Evolutionary conservation across 352 stramenopile genomes (phyloP).

Genomic region (Phytopythium helicoides): DNA sequence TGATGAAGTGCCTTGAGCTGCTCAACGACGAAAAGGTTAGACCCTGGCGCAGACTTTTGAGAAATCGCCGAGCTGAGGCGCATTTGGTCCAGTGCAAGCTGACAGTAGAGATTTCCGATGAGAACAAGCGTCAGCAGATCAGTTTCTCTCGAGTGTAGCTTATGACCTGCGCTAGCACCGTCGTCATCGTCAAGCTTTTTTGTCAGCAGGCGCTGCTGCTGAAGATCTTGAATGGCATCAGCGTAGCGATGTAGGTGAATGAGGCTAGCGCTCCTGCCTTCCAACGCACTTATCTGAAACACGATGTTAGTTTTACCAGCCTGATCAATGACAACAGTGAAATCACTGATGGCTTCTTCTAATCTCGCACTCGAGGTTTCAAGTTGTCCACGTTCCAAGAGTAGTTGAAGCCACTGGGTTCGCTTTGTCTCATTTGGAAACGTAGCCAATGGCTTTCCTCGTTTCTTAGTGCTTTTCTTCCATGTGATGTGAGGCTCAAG

Average conservation of each 20-base stretch:
- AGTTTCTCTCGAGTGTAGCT: conserved; percentile 10
- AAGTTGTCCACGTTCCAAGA: conserved; percentile 35
- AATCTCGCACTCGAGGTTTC: conserved; percentile 37
- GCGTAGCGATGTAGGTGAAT: conserved; percentile 34
- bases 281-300: conserved; percentile 22
- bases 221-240: conserved; percentile 49
- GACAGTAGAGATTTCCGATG: conserved; percentile 60
- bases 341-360: conserved; percentile 37
- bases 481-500: conserved; percentile 34
- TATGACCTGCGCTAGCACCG: not conserved
- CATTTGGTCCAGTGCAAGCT: conserved; percentile 47
- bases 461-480: conserved; percentile 29
- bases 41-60: conserved; percentile 16
- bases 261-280: conserved; percentile 32
- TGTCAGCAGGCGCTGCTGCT: conserved; percentile 24
- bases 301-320: conserved; percentile 24
- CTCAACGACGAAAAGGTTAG: conserved; percentile 19
- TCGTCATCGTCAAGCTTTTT: conserved; percentile 12
- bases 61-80: conserved; percentile 19
- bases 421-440: conserved; percentile 37
- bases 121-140: conserved; percentile 36
- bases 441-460: conserved; percentile 19
- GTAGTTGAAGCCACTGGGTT: conserved; percentile 45
- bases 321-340: conserved; percentile 41
- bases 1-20: conserved; percentile 23